Evolutionary conservation across 345 rosid genomes (phyloP).

Genomic region (Bruguiera gymnorhiza): DNA sequence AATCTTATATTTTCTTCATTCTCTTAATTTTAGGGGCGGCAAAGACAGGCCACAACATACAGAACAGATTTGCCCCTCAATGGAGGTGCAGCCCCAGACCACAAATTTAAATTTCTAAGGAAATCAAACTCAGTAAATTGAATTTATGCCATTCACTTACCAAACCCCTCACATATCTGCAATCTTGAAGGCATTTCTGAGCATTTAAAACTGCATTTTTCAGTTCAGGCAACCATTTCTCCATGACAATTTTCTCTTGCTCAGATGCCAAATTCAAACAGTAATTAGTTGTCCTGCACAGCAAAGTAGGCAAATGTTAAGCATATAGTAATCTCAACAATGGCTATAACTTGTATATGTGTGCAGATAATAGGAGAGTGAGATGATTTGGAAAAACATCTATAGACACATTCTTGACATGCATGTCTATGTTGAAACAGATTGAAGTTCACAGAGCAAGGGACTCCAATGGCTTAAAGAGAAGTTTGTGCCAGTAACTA

Average conservation of each 20-base stretch:
- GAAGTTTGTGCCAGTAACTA: not conserved
- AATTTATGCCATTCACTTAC: slow-evolving; percentile 43
- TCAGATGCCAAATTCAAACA: slow-evolving; percentile 78
- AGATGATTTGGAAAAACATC: too few species aligned
- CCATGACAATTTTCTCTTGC: slow-evolving; percentile 68
- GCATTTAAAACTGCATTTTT: slow-evolving; percentile 62
- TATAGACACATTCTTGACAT: too few species aligned
- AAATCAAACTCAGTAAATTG: not conserved
- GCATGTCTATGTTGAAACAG: too few species aligned
- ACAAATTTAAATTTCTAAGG: not conserved
- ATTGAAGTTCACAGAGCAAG: not conserved
- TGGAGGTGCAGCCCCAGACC: not conserved
- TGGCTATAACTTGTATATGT: not conserved
- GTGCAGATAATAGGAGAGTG: not conserved
- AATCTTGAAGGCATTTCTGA: slow-evolving; percentile 65
- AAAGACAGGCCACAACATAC: not conserved
- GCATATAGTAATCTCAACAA: not conserved
- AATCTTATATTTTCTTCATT: too few species aligned
- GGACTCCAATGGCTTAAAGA: not conserved
- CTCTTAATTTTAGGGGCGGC: too few species aligned
- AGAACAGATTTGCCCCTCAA: not conserved
- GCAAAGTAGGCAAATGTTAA: slow-evolving; percentile 2
- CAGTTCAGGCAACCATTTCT: slow-evolving; percentile 91
- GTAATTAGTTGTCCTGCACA: slow-evolving; percentile 66
- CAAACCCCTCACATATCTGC: slow-evolving; percentile 77